Conservation (phyloP, 495 filamentous ascomycete genomes). For the Hypoxylon lenormandii region DNA sequence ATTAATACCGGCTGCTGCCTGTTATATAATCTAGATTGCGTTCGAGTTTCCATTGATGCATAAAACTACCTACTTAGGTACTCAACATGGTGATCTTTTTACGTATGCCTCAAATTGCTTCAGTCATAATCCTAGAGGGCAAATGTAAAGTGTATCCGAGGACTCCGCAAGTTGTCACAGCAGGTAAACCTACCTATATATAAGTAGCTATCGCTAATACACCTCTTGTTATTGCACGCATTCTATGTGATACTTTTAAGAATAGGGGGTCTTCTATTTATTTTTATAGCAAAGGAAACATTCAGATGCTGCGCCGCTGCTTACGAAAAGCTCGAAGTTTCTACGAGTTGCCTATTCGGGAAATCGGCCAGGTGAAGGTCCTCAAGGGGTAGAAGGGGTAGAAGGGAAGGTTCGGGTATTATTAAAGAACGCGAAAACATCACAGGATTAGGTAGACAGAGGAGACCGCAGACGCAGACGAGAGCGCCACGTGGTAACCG, state of each 20-base stretch:
- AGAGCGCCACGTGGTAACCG: constrained; percentile 38
- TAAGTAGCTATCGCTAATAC: constrained; percentile 21
- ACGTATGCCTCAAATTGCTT: neutral
- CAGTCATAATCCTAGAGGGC: neutral
- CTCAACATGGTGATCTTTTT: neutral
- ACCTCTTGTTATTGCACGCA: constrained; percentile 3
- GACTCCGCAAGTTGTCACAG: constrained; percentile 27
- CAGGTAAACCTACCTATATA: constrained; percentile 14
- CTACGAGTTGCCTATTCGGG: constrained; percentile 37
- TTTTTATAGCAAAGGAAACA: neutral
- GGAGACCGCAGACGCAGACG: neutral
- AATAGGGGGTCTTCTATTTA: neutral
- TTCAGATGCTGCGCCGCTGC: neutral
- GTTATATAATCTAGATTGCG: constrained; percentile 23
- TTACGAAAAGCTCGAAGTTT: constrained; percentile 16
- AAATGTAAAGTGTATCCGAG: neutral
- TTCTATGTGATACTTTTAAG: neutral
- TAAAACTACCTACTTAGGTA: too few species aligned
- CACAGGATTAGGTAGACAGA: neutral
- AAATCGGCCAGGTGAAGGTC: constrained; percentile 3
- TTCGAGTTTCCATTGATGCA: constrained; percentile 2
- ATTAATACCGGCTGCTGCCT: constrained; percentile 24
- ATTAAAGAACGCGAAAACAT: constrained; percentile 3
- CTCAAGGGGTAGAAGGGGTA: too few species aligned
- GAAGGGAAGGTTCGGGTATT: neutral